These are phyloP conservation scores for Paraurostyla sp. DNA, from an alignment of 73 alveolate species.

Conservation along the genomic window DNA sequence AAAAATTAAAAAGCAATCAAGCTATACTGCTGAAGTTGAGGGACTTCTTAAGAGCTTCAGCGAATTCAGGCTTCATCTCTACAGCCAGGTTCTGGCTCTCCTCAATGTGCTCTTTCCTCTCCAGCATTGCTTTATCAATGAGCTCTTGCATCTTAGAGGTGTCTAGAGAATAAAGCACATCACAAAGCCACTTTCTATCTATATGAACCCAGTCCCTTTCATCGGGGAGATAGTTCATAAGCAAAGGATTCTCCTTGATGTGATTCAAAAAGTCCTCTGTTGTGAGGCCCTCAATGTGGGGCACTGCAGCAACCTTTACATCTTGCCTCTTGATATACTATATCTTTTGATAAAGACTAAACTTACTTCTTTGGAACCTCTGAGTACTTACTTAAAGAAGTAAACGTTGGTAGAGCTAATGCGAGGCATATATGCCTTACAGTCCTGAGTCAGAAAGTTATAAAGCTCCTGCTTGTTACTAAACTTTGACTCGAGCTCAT, in stretches of 20 bases:
- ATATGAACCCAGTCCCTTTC: background rate
- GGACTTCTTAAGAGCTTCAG: background rate
- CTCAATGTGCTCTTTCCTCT: background rate
- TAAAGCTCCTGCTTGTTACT: too few species aligned
- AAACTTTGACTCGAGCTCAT: too few species aligned
- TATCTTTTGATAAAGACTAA: too few species aligned
- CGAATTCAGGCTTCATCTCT: background rate
- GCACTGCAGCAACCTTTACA: background rate
- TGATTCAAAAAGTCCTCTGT: background rate
- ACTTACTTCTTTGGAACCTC: background rate
- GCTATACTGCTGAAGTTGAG: background rate
- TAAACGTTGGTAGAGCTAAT: background rate
- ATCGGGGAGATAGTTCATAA: background rate
- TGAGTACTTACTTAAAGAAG: background rate
- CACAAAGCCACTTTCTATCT: conserved; percentile 36
- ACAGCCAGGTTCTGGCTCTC: background rate
- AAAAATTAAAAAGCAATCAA: background rate
- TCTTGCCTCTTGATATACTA: background rate
- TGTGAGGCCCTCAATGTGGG: conserved; percentile 13
- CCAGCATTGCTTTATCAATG: background rate
- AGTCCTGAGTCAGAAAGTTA: too few species aligned
- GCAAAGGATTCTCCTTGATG: background rate
- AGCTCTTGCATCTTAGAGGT: background rate
- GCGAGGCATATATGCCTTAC: background rate
- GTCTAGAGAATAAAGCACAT: background rate